Evolutionary conservation across 768 basidiomycete species (phyloP), one percentile per base, ranked within the genome.

Genomic region (Russula lepida): DNA sequence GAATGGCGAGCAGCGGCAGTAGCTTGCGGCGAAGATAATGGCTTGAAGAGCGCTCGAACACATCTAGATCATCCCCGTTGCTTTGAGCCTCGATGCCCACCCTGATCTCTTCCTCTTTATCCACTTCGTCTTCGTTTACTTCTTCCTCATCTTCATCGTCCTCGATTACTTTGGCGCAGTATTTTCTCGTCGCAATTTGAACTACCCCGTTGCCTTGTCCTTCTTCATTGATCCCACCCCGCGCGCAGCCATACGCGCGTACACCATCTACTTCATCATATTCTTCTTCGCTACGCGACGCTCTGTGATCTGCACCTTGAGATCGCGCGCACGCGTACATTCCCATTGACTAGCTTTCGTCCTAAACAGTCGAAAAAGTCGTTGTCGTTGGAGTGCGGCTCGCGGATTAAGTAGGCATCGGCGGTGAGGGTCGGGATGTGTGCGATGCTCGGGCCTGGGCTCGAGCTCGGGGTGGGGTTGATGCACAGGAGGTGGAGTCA

Each of bases 231-330:
- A 15, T 0, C 33, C 50, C 5, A 5, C 50, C n/a, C 13, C 9
- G 5, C 37, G 30, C 13, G 37, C 25, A 27, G 50, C 23, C 51
- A 58, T 43, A 5, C 52, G 56, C 23, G 52, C 19, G 35, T 58
- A 48, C 44, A 58, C 30, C 19, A 41, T 35, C 23, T 35, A 46
- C 51, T 58, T 58, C 27, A 54, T 41, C 53, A 21, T 12, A 30
- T 41, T 51, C 49, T 23, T 58, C 54, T 25, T 56, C 19, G 33
- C 27, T 8, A 6, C n/a, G n/a, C 46, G 46, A 2, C 56, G 61
- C 35, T 58, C 61, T 28, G 23, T 43, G 51, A 58, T 44, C 21
- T 6, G 46, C n/a, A 39, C 37, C 23, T 54, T 62, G 46, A 62
- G 46, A n/a, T 39, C 37, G 44, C 56, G 56, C 30, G 35, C 37